Conservation (phyloP, 805 yeast species). For the Yarrowia sp. region DNA sequence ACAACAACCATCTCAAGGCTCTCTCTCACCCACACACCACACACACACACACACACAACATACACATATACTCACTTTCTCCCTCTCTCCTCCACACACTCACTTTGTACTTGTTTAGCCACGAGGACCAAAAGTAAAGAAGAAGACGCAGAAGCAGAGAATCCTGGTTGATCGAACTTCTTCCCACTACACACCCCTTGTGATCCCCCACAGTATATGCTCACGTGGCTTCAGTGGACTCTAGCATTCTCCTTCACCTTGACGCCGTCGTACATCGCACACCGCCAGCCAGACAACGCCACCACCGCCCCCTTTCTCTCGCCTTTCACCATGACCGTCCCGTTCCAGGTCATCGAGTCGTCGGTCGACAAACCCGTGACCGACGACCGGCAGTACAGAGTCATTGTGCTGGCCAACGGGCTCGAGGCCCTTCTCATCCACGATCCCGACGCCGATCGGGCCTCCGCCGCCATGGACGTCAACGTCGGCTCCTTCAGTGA, state of each 20-base stretch:
- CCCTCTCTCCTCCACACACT: too few species aligned
- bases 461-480: conserved; percentile 76
- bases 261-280: conserved; percentile 8
- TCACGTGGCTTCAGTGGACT: conserved; percentile 35
- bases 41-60: neutral
- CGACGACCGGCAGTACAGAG: conserved; percentile 80
- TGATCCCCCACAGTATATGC: conserved; percentile 8
- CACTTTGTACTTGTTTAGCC: conserved; percentile 5
- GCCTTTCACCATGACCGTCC: conserved; percentile 29
- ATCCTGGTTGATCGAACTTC: neutral
- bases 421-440: conserved; percentile 71
- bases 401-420: conserved; percentile 73
- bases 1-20: too few species aligned
- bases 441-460: conserved; percentile 69
- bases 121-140: neutral
- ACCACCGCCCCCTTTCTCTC: neutral
- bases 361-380: conserved; percentile 54
- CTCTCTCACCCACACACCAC: too few species aligned
- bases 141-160: too few species aligned
- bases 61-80: neutral
- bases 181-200: neutral
- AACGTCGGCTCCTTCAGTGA: conserved; percentile 84
- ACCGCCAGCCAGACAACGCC: neutral
- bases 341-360: conserved; percentile 41
- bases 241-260: conserved; percentile 4